Evolutionary conservation across 1,284 basidiomycete species (phyloP), one percentile per base, ranked within the genome.

Genomic region (Tetrapyrgos nigripes): DNA sequence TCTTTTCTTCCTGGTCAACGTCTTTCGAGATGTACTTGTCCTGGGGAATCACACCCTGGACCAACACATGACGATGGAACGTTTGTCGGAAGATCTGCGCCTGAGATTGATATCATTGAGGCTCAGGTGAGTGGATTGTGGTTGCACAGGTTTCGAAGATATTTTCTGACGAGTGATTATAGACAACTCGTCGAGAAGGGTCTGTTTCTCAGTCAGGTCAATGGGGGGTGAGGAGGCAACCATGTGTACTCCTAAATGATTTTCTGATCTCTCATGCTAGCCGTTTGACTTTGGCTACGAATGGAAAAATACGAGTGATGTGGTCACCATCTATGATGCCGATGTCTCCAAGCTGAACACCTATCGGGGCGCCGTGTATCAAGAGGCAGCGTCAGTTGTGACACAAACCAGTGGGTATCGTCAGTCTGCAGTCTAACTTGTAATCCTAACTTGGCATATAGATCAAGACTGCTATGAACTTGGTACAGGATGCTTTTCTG

Each of bases 61-160:
- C 92, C 93, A 3, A 83, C 80, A 58, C 77, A 81, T 60, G 17
- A 62, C 0, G 80, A 82, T 60, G 81, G 91, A 37, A 79, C 84
- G 2, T 92, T 83, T 66, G 85, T 90, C 2, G 92, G 92, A 3
- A 78, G 92, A 35, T 78, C 85, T 1, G 88, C 91, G 2, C 91
- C 91, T 0, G 91, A 93, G 69, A 92, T 93, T 61, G 89, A 93
- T 70, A 75, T 93, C 47, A 83, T 93, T 63, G 91, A 93, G 74
- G 91, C 89, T 31, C 82, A 85, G 72, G 77, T 80, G 33, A 31
- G 52, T 13, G 44, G 37, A 14, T 53, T 27, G 45, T 17, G 11
- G 26, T 61, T 57, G 68, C 31, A n/a, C n/a, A n/a, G n/a, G n/a
- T n/a, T n/a, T n/a, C n/a, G n/a, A 27, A 44, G 6, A 53, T 21